These are phyloP conservation scores for Aspergillus sp. DNA, from an alignment of 2,329 filamentous ascomycete genomes.

Conservation along the genomic window DNA sequence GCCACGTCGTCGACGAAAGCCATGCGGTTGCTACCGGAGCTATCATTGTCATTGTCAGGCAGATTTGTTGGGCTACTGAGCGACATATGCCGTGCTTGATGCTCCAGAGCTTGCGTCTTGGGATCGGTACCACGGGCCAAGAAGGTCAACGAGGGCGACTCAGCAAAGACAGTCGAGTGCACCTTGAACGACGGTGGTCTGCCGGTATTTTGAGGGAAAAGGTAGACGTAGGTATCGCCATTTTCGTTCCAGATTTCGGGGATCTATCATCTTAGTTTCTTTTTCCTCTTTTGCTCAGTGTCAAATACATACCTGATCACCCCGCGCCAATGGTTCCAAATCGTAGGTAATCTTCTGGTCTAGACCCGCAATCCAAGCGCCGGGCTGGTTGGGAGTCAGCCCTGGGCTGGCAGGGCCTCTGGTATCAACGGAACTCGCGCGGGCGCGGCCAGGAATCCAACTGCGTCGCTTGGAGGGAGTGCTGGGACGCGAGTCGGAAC, in stretches of 20 bases:
- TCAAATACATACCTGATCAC: slow-evolving; percentile 41
- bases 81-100: slow-evolving; percentile 25
- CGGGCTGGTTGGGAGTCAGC: slow-evolving; percentile 25
- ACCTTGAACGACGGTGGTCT: slow-evolving; percentile 56
- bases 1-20: slow-evolving; percentile 32
- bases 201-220: slow-evolving; percentile 52
- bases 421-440: slow-evolving; percentile 27
- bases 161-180: slow-evolving; percentile 52
- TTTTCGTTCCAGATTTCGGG: slow-evolving; percentile 56
- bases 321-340: slow-evolving; percentile 43
- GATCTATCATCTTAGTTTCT: slow-evolving; percentile 31
- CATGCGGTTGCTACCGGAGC: slow-evolving; percentile 44
- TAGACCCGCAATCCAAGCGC: slow-evolving; percentile 55
- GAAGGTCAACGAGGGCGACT: slow-evolving; percentile 50
- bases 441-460: slow-evolving; percentile 39
- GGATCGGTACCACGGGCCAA: slow-evolving; percentile 48
- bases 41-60: slow-evolving; percentile 31
- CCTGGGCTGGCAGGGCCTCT: slow-evolving; percentile 9
- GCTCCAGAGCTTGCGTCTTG: slow-evolving; percentile 35
- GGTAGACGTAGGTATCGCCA: slow-evolving; percentile 58
- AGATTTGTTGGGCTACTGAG: slow-evolving; percentile 18
- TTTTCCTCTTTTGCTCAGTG: neutral
- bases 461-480: slow-evolving; percentile 37
- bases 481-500: slow-evolving; percentile 27
- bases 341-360: slow-evolving; percentile 53